Evolutionary conservation across 768 basidiomycete genomes (phyloP).

Genomic region (Suillus paluster): DNA sequence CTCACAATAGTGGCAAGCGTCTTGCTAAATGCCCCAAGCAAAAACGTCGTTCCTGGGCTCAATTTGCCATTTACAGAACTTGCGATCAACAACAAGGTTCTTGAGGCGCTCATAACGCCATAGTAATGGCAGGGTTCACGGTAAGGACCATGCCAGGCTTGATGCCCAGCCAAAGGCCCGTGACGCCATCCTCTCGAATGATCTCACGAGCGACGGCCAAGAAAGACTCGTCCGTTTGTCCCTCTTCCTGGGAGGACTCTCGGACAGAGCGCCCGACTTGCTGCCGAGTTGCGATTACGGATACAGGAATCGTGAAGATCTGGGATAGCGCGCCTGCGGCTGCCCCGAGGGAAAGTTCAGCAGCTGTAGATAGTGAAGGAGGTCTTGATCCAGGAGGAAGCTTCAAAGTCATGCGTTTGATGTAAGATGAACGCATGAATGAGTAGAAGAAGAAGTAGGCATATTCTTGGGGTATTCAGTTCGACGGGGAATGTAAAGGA

Average conservation of each 20-base stretch:
- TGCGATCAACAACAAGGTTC: constrained; percentile 63
- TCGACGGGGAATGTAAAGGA: neutral
- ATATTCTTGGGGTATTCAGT: constrained; percentile 68
- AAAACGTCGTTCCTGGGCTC: constrained; percentile 77
- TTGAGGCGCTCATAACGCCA: constrained; percentile 91
- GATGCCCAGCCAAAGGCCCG: constrained; percentile 91
- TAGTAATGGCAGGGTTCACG: constrained; percentile 98
- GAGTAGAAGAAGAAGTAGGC: constrained; percentile 99
- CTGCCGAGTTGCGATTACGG: constrained; percentile 97
- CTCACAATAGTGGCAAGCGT: constrained; percentile 92
- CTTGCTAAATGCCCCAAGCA: constrained; percentile 92
- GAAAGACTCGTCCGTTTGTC: constrained; percentile 67
- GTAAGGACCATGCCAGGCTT: constrained; percentile 94
- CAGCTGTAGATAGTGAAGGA: constrained; percentile 68
- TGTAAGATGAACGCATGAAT: constrained; percentile 82
- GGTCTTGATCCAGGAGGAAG: constrained; percentile 64
- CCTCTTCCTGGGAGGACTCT: constrained; percentile 8
- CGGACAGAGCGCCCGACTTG: constrained; percentile 68
- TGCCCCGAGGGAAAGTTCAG: constrained; percentile 89
- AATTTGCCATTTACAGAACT: constrained; percentile 62
- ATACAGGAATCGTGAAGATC: constrained; percentile 97
- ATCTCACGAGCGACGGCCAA: constrained; percentile 83
- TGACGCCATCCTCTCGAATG: constrained; percentile 83
- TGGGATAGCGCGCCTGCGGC: constrained; percentile 93
- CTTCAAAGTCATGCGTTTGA: constrained; percentile 65